Base-by-base conservation (phyloP, 2,329 filamentous ascomycete species). In the Knoxdaviesia proteae region DNA sequence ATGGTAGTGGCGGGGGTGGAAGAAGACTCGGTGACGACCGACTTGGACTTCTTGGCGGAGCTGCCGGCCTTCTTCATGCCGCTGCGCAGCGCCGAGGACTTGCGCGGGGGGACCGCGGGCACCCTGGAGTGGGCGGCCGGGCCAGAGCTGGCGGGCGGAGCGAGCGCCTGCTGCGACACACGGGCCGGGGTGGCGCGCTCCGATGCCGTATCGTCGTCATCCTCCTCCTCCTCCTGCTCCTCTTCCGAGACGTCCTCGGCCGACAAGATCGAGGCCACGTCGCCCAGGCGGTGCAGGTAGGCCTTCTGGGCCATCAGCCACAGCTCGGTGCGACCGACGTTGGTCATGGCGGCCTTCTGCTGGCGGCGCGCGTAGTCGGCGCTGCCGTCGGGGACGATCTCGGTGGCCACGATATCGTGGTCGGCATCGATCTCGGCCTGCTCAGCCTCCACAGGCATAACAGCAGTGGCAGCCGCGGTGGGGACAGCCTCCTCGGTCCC, bases 281-380 rank as follows among this genome's bases (percentile, higher is more conserved):
- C 69, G 43, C 68, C 72, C 3, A 87, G 65, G 29, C 77, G 77
- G 38, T 76, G 68, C 45, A 88, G 69, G 51, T 92, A 90, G 9
- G 75, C 68, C 45, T 77, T 77, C 57, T 96, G 88, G 6, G 84
- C 81, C 51, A 76, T 65, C 32, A 96, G 71, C 88, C 88, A 96
- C 38, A 83, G 60, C 52, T 82, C 79, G 5, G 88, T 96, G 47
- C 86, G 77, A 57, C 90, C 83, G 42, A 90, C 62, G 52, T 87
- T 84, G n/a, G 71, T 73, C 20, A 77, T 63, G 6, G 82, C 77
- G 38, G 69, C 69, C 49, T 80, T 66, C 53, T 81, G 71, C 47
- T 93, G 72, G 56, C 84, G 81, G 42, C 70, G 67, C 40, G 77
- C 69, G 53, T 93, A 93, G 46, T 74, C 68, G 44, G 84, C 72